Base-by-base conservation (phyloP, 441 rosid species). In the Macaranga tanarius region DNA sequence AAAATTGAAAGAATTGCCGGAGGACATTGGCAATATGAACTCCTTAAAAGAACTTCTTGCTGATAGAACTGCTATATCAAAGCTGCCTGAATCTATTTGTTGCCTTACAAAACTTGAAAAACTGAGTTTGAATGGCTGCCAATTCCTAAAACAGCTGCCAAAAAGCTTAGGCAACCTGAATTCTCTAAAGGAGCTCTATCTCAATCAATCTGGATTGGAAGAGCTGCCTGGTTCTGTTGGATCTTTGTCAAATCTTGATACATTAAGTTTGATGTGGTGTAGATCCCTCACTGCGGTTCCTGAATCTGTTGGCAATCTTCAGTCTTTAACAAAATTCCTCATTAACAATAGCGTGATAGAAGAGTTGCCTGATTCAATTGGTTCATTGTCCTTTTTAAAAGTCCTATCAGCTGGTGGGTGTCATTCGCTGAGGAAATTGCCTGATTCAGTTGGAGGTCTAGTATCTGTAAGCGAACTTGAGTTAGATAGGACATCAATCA, bases 171-270 rank as follows among this genome's bases (percentile, higher is more conserved):
- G 83, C 20, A 74, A 17, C 22, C 77, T 88, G 81, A 42, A 9
- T 72, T 85, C 89, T 54, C 83, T 91, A 55, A 77, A 80, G 25
- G 78, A 84, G 28, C 79, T 89, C 68, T 71, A 74, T 73, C 83
- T 89, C 48, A 13, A 78, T 69, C 7, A 16, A 1, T 75, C 92
- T 40, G 70, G 70, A 62, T 17, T 89, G 70, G 61, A 81, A 74
- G 62, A 66, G 61, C 73, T 92, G 23, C 91, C 97, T 0, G 55
- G 10, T 61, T 85, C 92, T 26, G 44, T 89, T 66, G 88, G 89
- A 77, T 13, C 71, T 19, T 79, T 89, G 67, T 71, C 42, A 75
- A 78, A 77, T 38, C 89, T 91, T 54, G 83, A 88, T 85, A 76
- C 62, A 47, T 76, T 91, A 47, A 78, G 85, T 80, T 42, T 87